phyloP scores from a whole-genome alignment of 2,329 filamentous ascomycete species.

The Aspergillus vadensis region DNA sequence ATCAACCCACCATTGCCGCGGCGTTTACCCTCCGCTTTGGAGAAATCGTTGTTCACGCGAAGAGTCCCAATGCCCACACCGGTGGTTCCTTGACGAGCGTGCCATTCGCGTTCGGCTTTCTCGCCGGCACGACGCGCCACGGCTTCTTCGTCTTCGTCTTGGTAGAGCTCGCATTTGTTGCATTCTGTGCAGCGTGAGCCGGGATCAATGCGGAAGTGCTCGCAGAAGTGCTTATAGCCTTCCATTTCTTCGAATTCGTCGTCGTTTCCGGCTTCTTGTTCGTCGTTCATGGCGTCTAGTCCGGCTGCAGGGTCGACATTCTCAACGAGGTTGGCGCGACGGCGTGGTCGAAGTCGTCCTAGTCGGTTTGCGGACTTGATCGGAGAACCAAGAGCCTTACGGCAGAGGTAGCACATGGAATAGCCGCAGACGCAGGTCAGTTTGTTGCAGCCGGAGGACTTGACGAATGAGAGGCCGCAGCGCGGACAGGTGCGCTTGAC shows the following conservation, averaged over 20 bases:
- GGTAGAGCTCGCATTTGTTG: constrained; percentile 72
- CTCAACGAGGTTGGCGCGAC: constrained; percentile 17
- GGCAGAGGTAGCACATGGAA: constrained; percentile 97
- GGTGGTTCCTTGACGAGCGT: constrained; percentile 59
- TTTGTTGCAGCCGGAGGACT: constrained; percentile 93
- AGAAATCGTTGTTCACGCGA: constrained; percentile 34
- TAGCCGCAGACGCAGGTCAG: constrained; percentile 94
- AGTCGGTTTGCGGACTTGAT: constrained; percentile 16
- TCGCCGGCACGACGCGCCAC: constrained; percentile 69
- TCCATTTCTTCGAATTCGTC: constrained; percentile 48
- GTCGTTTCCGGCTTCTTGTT: constrained; percentile 4
- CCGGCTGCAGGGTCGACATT: constrained; percentile 47
- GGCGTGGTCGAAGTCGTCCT: constrained; percentile 12
- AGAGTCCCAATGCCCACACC: constrained; percentile 19
- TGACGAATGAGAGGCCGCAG: constrained; percentile 90
- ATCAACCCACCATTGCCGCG: not conserved
- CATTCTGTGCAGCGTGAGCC: constrained; percentile 77
- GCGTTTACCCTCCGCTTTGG: constrained; percentile 4
- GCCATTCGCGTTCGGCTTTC: constrained; percentile 72
- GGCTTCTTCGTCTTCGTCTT: constrained; percentile 71
- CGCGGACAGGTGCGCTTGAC: constrained; percentile 93
- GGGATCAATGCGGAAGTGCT: constrained; percentile 84
- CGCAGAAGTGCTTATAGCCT: constrained; percentile 92
- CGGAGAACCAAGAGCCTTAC: constrained; percentile 59
- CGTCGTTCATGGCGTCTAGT: constrained; percentile 30